Conservation (phyloP, 2,329 filamentous ascomycete species). For the Paraphoma sp. region DNA sequence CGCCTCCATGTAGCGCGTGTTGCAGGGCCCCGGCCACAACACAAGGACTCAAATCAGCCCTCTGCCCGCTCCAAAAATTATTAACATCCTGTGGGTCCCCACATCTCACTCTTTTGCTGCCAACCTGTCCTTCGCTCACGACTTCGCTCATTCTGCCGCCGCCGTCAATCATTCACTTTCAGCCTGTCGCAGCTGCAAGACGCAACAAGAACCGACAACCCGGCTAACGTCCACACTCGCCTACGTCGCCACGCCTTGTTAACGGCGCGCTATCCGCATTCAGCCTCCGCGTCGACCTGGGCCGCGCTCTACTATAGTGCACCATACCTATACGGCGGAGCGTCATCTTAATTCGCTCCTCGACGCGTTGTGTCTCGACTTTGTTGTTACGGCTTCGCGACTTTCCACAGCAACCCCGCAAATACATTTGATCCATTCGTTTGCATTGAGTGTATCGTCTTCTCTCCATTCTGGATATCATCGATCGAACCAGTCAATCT, state of each 20-base stretch:
- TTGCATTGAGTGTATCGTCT: constrained; percentile 20
- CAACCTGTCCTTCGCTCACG: constrained; percentile 32
- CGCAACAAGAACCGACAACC: constrained; percentile 18
- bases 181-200: constrained; percentile 22
- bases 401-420: constrained; percentile 35
- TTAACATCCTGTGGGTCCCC: constrained; percentile 39
- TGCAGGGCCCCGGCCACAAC: constrained; percentile 39
- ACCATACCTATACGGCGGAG: constrained; percentile 26
- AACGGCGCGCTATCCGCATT: constrained; percentile 29
- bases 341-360: constrained; percentile 37
- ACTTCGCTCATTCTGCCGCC: constrained; percentile 27
- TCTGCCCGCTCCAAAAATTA: constrained; percentile 41
- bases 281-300: constrained; percentile 28
- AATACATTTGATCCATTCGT: constrained; percentile 26
- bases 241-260: constrained; percentile 38
- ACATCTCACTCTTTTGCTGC: constrained; percentile 27
- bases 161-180: constrained; percentile 27
- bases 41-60: constrained; percentile 41
- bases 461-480: not conserved
- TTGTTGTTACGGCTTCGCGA: constrained; percentile 26
- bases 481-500: not conserved
- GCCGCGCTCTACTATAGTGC: constrained; percentile 24
- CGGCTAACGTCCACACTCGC: constrained; percentile 30
- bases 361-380: constrained; percentile 39
- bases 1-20: constrained; percentile 42